phyloP scores from a whole-genome alignment of 2,329 filamentous ascomycete genomes.

The Apiospora phragmitis region DNA sequence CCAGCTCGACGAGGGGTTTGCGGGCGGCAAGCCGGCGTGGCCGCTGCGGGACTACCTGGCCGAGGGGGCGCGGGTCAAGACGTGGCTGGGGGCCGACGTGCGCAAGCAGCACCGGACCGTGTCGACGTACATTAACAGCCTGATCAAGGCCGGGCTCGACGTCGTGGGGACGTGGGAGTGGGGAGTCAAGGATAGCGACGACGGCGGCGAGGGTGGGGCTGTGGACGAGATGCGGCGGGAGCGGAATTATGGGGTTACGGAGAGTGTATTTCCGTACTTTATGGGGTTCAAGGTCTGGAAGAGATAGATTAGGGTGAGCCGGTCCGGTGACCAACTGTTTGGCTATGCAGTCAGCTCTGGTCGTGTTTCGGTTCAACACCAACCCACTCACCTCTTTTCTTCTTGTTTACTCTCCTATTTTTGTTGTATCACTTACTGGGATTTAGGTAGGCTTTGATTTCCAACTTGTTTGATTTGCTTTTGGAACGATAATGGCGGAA shows the following conservation, averaged over 20 bases:
- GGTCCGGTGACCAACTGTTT: too few species aligned
- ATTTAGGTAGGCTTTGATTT: too few species aligned
- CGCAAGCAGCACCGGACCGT: constrained; percentile 49
- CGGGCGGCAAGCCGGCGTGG: constrained; percentile 39
- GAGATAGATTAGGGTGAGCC: neutral
- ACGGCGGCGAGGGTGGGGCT: neutral
- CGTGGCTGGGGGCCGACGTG: constrained; percentile 44
- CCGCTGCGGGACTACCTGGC: constrained; percentile 41
- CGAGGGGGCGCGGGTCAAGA: constrained; percentile 41
- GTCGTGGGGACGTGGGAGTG: constrained; percentile 42
- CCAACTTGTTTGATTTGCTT: too few species aligned
- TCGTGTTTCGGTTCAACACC: neutral
- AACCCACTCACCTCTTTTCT: too few species aligned
- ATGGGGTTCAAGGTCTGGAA: neutral
- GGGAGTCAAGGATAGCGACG: constrained; percentile 15
- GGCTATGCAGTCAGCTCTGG: neutral
- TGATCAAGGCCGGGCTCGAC: constrained; percentile 38
- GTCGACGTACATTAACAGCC: constrained; percentile 38
- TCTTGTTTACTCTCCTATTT: too few species aligned
- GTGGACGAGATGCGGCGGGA: neutral
- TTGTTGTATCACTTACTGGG: too few species aligned
- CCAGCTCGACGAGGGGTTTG: constrained; percentile 32
- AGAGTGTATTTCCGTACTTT: neutral
- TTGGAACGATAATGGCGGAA: too few species aligned
- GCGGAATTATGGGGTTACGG: neutral